Evolutionary conservation across 2,329 filamentous ascomycete genomes (phyloP).

Genomic region (Chrysoporthe cubensis): DNA sequence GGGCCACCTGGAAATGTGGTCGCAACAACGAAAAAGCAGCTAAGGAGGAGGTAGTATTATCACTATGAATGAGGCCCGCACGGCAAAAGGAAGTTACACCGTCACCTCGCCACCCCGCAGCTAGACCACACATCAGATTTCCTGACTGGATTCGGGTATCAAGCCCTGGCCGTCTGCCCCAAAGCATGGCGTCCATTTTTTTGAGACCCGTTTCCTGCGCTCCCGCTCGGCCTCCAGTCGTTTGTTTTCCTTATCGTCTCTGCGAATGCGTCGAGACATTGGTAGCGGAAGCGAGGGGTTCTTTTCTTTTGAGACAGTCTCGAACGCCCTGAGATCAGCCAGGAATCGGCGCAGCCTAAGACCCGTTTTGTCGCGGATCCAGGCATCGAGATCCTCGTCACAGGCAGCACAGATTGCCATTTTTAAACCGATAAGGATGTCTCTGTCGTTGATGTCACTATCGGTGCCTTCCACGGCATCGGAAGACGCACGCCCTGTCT

Average conservation of each 20-base stretch:
- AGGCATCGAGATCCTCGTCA: slow-evolving; percentile 56
- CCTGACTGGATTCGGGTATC: neutral
- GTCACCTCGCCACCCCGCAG: neutral
- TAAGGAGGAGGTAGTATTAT: slow-evolving; percentile 19
- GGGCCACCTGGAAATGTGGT: too few relatives aligned
- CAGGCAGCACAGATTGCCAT: slow-evolving; percentile 61
- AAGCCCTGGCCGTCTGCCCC: slow-evolving; percentile 12
- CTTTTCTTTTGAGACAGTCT: slow-evolving; percentile 44
- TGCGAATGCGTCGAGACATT: slow-evolving; percentile 19
- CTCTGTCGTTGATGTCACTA: slow-evolving; percentile 49
- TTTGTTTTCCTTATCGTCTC: slow-evolving; percentile 6
- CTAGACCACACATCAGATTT: neutral
- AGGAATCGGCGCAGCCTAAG: slow-evolving; percentile 58
- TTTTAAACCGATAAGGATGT: slow-evolving; percentile 59
- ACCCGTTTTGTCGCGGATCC: slow-evolving; percentile 56
- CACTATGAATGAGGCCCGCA: slow-evolving; percentile 16
- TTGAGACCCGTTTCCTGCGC: slow-evolving; percentile 14
- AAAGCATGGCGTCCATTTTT: slow-evolving; percentile 20
- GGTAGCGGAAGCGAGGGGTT: neutral
- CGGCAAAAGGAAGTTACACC: neutral
- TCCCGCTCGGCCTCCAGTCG: slow-evolving; percentile 18
- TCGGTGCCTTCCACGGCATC: slow-evolving; percentile 38
- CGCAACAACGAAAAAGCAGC: too few relatives aligned
- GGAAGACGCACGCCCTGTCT: neutral
- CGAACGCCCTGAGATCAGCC: slow-evolving; percentile 56